Percentiles rank a stretch among this genome's conserved stretches.
These are phyloP conservation scores for Leccinum insolens DNA, from an alignment of 1,284 basidiomycete genomes.

Conservation along the genomic window DNA sequence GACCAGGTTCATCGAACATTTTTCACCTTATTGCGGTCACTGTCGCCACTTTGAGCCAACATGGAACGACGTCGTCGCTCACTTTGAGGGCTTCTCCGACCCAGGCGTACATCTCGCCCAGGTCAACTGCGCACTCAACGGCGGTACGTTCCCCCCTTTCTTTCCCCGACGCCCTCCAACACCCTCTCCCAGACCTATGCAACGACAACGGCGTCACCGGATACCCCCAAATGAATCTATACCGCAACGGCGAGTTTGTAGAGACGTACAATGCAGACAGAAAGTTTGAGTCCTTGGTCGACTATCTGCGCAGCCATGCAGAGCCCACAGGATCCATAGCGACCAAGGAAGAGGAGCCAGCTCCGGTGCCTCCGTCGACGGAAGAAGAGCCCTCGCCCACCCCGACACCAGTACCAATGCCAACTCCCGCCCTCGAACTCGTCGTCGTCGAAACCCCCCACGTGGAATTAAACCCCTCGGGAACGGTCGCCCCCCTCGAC, in stretches of 20 bases:
- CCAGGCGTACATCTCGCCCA: conserved; percentile 78
- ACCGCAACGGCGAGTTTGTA: conserved; percentile 64
- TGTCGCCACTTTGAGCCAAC: conserved; percentile 80
- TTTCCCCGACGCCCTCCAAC: not conserved
- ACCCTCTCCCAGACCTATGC: conserved; percentile 70
- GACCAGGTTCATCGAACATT: conserved; percentile 70
- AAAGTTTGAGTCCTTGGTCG: conserved; percentile 49
- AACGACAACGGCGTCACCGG: conserved; percentile 65
- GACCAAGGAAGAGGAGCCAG: not conserved
- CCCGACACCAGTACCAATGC: conserved; percentile 17
- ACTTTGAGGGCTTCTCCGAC: conserved; percentile 55
- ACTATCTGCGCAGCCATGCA: conserved; percentile 50
- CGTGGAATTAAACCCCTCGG: conserved; percentile 54
- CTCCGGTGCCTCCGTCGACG: not conserved
- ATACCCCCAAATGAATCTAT: conserved; percentile 84
- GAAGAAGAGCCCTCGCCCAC: conserved; percentile 11
- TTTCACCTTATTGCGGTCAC: conserved; percentile 81
- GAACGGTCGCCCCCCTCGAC: conserved; percentile 63
- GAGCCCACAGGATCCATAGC: not conserved
- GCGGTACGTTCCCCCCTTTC: conserved; percentile 54
- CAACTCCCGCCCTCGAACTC: conserved; percentile 11
- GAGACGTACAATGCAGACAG: conserved; percentile 62
- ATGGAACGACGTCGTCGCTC: conserved; percentile 74
- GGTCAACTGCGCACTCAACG: conserved; percentile 83
- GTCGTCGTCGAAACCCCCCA: conserved; percentile 21